Percentiles rank a stretch among this genome's conserved stretches.
These are phyloP conservation scores for Phialemoniopsis sp. DNA, from an alignment of 2,329 filamentous ascomycete genomes.

Conservation along the genomic window DNA sequence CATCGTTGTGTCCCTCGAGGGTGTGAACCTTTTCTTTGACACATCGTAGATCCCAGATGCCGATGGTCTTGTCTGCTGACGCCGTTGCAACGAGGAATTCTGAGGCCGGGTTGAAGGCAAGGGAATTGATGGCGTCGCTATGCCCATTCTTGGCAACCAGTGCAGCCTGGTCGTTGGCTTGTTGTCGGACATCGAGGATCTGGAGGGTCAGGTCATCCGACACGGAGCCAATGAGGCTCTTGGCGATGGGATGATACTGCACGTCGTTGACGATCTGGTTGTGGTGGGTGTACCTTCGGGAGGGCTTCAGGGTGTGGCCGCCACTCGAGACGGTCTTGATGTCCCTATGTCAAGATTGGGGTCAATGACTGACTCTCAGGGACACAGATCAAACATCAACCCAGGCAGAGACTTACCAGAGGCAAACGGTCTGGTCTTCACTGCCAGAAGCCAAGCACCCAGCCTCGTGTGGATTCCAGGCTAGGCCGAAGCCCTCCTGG, in stretches of 20 bases:
- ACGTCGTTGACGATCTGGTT: conserved; percentile 93
- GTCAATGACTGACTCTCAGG: background rate
- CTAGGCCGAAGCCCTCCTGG: conserved; percentile 85
- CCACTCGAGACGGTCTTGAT: conserved; percentile 69
- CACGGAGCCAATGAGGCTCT: conserved; percentile 82
- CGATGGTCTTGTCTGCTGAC: conserved; percentile 92
- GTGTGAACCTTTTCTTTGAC: conserved; percentile 86
- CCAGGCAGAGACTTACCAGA: conserved; percentile 62
- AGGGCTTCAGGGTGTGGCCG: conserved; percentile 66
- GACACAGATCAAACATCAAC: background rate
- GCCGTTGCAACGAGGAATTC: conserved; percentile 89
- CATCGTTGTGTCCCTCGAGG: conserved; percentile 81
- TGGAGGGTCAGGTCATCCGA: conserved; percentile 94
- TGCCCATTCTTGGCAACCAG: conserved; percentile 72
- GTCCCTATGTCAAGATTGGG: conserved; percentile 52
- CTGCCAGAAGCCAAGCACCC: conserved; percentile 86
- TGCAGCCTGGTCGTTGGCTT: conserved; percentile 62
- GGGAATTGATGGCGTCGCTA: conserved; percentile 88
- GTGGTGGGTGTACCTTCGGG: conserved; percentile 80
- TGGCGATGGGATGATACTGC: conserved; percentile 86
- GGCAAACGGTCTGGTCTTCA: conserved; percentile 84
- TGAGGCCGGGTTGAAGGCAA: conserved; percentile 90
- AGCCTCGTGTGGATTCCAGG: conserved; percentile 82
- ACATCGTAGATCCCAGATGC: conserved; percentile 91
- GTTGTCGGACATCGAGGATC: conserved; percentile 78